Base-by-base conservation (phyloP, 371 early-diverging fungal species). In the Saksenaea vasiformis region DNA sequence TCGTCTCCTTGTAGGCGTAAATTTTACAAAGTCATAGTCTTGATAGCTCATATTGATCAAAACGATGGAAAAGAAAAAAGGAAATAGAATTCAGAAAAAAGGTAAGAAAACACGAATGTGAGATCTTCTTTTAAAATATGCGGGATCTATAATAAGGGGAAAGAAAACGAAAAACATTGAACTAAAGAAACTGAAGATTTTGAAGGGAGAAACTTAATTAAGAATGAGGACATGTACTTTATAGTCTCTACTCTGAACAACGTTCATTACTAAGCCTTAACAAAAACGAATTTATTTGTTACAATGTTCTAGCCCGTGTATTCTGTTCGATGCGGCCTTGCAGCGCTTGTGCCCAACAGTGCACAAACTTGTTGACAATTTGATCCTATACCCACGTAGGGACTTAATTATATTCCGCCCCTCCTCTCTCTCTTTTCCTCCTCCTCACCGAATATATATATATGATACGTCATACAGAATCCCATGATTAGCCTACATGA, bases 141-240 rank as follows among this genome's bases (percentile, higher is more conserved):
- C 27, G 35, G 56, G 56, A 56, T 56, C 56, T 31, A 56, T 31
- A 54, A 54, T 26, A 31, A 31, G 31, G 31, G 31, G 31, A 31
- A 31, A 31, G 54, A 54, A 54, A 54, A 54, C 14, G 19, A 22
- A 54, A 31, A 31, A 31, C 31, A 31, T 31, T 31, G 31, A 31
- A 31, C 31, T 7, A 31, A 7, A 31, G 31, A 31, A 31, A 31
- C 31, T 31, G 24, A 17, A 47, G 51, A 22, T 26, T 24, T 5
- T 41, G 22, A 47, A 47, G 51, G 51, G 27, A 47, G 51, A 47
- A 47, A 22, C 24, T 17, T 47, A 8, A 24, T 17, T 47, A 47
- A 47, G 24, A 4, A 47, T 47, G 22, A 10, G 22, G 10, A 22
- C 11, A 11, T 0, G 4, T 17, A n/a, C 5, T 0, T 14, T 14